Conservation (phyloP, 1,284 basidiomycete species). For the Puccinia novopanici region DNA sequence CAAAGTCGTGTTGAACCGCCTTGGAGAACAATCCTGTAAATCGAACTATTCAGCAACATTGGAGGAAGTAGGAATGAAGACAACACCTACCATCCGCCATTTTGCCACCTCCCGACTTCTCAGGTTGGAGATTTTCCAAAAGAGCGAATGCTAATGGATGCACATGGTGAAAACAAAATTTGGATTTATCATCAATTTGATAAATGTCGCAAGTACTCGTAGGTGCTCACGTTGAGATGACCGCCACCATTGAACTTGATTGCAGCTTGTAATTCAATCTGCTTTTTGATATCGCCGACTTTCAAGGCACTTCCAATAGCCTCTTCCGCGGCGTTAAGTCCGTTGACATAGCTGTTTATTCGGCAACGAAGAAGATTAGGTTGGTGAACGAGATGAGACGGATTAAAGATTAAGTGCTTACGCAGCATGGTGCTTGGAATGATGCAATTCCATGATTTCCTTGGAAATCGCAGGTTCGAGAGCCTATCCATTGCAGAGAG, state of each 20-base stretch:
- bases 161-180: constrained; percentile 61
- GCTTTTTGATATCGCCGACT: constrained; percentile 69
- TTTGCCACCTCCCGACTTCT: constrained; percentile 67
- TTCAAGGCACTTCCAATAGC: constrained; percentile 69
- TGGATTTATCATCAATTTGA: background rate
- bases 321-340: constrained; percentile 72
- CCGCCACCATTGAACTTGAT: constrained; percentile 91
- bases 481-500: constrained; percentile 53
- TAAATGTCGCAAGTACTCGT: background rate
- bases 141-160: constrained; percentile 74
- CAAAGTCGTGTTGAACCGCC: constrained; percentile 81
- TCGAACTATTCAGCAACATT: background rate
- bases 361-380: background rate
- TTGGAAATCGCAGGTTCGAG: constrained; percentile 81
- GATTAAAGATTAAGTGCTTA: constrained; percentile 4
- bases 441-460: constrained; percentile 83
- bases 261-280: constrained; percentile 80
- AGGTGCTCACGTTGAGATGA: constrained; percentile 58
- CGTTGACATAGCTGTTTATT: constrained; percentile 44
- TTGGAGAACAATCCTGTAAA: constrained; percentile 71
- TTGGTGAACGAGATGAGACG: background rate
- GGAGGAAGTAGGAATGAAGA: constrained; percentile 43
- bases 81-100: constrained; percentile 61
- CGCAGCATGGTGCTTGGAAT: constrained; percentile 87
- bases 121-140: constrained; percentile 94